Evolutionary conservation across 257 asterid genomes (phyloP).

Genomic region (Pogostemon cablin): DNA sequence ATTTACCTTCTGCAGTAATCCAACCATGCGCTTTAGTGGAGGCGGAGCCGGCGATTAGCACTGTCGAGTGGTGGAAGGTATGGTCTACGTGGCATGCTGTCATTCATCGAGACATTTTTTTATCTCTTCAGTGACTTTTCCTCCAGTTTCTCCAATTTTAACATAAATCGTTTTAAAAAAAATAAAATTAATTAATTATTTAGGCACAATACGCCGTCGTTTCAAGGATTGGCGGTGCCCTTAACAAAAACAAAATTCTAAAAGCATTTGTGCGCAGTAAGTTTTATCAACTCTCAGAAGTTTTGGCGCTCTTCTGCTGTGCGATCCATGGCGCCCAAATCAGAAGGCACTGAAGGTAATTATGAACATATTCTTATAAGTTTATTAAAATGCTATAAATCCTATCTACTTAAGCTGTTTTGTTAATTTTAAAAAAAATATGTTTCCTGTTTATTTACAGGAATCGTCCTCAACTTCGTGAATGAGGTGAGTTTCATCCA

Average conservation of each 20-base stretch:
- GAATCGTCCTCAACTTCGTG: conserved; percentile 89
- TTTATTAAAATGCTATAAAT: neutral
- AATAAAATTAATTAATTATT: too few relatives aligned
- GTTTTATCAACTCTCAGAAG: conserved; percentile 18
- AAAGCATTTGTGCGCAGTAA: conserved; percentile 27
- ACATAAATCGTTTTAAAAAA: neutral
- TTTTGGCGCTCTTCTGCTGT: conserved; percentile 51
- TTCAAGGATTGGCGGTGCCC: neutral
- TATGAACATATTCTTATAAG: neutral
- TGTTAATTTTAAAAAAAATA: neutral
- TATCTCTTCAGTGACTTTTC: conserved; percentile 26
- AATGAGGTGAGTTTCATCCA: conserved; percentile 61
- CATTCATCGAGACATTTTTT: conserved; percentile 17
- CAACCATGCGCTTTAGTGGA: neutral
- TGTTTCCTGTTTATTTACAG: conserved; percentile 42
- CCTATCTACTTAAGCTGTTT: neutral
- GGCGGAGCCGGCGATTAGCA: conserved; percentile 3
- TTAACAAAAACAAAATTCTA: neutral
- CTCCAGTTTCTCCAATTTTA: conserved; percentile 22
- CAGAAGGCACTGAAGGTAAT: conserved; percentile 82
- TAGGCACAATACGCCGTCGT: conserved; percentile 23
- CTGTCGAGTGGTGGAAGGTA: neutral
- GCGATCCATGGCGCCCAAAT: conserved; percentile 78
- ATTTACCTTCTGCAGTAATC: conserved; percentile 9
- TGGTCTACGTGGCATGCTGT: conserved; percentile 39